Percentiles rank a stretch among this genome's conserved stretches.
phyloP scores from a whole-genome alignment of 169 alveolate species.

The Toxoplasma gondii region DNA sequence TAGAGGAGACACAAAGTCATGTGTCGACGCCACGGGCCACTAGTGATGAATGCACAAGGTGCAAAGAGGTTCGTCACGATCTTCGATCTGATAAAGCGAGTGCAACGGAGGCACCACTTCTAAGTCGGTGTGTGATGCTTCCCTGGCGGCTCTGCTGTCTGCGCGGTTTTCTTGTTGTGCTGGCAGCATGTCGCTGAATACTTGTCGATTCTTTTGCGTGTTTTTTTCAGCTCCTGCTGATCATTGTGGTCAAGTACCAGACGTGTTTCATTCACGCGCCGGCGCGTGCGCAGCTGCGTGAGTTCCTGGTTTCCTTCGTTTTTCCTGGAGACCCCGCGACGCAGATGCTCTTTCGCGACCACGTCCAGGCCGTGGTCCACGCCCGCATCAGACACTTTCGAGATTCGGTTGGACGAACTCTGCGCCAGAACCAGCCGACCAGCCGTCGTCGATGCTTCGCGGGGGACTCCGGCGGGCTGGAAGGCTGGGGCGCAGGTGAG shows the following conservation, averaged over 20 bases:
- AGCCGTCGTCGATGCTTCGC: not conserved
- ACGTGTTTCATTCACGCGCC: conserved; percentile 44
- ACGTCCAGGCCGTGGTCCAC: conserved; percentile 38
- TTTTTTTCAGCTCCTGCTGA: conserved; percentile 2
- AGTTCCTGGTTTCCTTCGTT: conserved; percentile 37
- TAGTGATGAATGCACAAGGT: not conserved
- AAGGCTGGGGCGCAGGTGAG: not conserved
- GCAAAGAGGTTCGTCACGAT: not conserved
- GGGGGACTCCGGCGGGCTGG: not conserved
- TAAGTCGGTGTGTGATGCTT: not conserved
- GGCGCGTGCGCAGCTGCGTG: conserved; percentile 40
- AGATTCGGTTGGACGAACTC: conserved; percentile 39
- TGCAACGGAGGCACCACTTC: too few relatives aligned
- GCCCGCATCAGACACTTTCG: conserved; percentile 30
- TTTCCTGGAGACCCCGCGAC: conserved; percentile 36
- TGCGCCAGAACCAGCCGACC: conserved; percentile 33
- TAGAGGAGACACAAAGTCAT: too few relatives aligned
- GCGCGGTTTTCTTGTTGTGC: not conserved
- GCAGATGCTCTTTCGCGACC: conserved; percentile 37
- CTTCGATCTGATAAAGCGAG: not conserved
- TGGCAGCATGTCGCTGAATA: too few relatives aligned
- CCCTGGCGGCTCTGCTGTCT: not conserved
- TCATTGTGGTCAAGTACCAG: conserved; percentile 39
- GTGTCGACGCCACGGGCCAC: not conserved
- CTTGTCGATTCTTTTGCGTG: too few relatives aligned